phyloP scores from a whole-genome alignment of 148 eudicot species.

The Cornus kousa region DNA sequence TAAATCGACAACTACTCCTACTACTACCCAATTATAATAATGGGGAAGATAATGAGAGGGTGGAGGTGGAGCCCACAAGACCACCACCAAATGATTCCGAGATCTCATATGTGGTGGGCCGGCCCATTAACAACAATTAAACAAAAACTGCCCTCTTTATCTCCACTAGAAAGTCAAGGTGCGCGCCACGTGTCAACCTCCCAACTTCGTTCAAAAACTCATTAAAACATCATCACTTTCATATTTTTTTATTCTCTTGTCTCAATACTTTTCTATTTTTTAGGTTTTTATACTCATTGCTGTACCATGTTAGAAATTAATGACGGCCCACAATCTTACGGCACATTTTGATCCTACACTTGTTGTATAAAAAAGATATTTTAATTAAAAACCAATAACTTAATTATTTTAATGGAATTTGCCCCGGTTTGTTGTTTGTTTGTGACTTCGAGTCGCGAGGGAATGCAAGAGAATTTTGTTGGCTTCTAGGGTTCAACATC shows the following conservation, averaged over 20 bases:
- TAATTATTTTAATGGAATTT: no score
- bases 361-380: no score
- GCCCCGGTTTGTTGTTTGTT: no score
- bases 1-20: not conserved
- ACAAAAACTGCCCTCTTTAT: not conserved
- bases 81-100: slow-evolving; percentile 4
- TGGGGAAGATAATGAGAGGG: not conserved
- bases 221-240: not conserved
- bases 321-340: no score
- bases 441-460: no score
- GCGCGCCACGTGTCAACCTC: slow-evolving; percentile 15
- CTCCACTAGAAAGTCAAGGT: not conserved
- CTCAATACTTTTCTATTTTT: not conserved
- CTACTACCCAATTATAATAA: not conserved
- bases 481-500: no score
- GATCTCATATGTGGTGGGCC: not conserved
- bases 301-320: no score
- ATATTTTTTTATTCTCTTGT: not conserved
- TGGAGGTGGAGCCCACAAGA: not conserved
- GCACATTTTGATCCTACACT: no score
- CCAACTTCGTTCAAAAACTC: not conserved
- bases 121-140: not conserved
- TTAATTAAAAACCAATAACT: no score
- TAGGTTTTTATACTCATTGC: no score
- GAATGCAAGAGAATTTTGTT: no score